A percentile compares a stretch with the other conserved stretches of the same genome.
Evolutionary conservation across 1,284 basidiomycete species (phyloP).

Genomic region (Microbotryum violaceum): DNA sequence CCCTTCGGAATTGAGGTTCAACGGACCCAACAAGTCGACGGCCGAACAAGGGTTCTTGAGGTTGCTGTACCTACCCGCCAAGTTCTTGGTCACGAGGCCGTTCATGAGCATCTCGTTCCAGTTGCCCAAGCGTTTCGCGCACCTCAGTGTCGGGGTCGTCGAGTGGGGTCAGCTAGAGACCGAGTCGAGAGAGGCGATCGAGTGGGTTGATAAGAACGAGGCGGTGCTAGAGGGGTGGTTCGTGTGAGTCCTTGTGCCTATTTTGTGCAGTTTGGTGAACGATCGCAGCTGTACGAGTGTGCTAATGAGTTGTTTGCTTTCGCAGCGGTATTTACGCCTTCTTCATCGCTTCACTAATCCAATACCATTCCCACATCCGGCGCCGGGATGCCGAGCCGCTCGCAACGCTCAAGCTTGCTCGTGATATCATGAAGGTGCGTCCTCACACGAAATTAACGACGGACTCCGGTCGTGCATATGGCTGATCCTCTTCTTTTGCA

Average conservation of each 20-base stretch:
- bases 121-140: conserved; percentile 69
- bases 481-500: conserved; percentile 26
- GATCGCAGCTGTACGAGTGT: conserved; percentile 67
- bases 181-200: conserved; percentile 69
- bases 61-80: conserved; percentile 73
- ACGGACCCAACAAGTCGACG: conserved; percentile 49
- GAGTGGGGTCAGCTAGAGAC: conserved; percentile 67
- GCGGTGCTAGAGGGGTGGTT: conserved; percentile 76
- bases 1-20: conserved; percentile 64
- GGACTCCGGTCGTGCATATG: conserved; percentile 38
- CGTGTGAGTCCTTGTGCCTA: conserved; percentile 39
- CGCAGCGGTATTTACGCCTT: conserved; percentile 64
- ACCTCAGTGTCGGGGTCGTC: conserved; percentile 68
- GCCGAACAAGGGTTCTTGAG: conserved; percentile 56
- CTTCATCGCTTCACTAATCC: conserved; percentile 82
- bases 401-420: conserved; percentile 63
- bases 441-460: too few relatives aligned
- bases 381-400: conserved; percentile 67
- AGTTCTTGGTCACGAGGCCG: conserved; percentile 48
- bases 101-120: conserved; percentile 89
- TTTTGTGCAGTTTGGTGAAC: conserved; percentile 48
- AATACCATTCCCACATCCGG: conserved; percentile 90
- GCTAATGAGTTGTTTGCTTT: conserved; percentile 73
- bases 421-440: conserved; percentile 63
- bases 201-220: conserved; percentile 81